These are phyloP conservation scores for Kodamaea leandrae DNA, from an alignment of 805 yeast species.

Conservation along the genomic window DNA sequence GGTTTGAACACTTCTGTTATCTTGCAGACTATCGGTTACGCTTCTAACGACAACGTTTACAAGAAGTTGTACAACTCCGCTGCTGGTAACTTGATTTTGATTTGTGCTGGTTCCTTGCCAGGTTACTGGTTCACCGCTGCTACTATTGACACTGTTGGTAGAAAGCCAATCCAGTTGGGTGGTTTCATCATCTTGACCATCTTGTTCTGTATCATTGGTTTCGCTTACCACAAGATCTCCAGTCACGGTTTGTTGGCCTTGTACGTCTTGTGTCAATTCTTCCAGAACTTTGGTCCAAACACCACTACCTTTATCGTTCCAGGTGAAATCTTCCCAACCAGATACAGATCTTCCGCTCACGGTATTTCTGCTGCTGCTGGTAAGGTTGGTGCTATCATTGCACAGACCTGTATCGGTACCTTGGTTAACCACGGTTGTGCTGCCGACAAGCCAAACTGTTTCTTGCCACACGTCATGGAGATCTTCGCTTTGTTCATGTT, in stretches of 20 bases:
- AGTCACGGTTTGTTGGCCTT: constrained; percentile 67
- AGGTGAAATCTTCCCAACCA: constrained; percentile 90
- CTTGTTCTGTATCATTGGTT: constrained; percentile 78
- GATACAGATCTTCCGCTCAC: constrained; percentile 94
- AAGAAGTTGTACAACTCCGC: constrained; percentile 68
- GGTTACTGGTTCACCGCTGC: constrained; percentile 89
- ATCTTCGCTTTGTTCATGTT: constrained; percentile 91
- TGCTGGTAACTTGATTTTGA: constrained; percentile 88
- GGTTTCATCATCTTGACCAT: constrained; percentile 73
- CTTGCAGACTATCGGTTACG: constrained; percentile 80
- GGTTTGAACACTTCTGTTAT: constrained; percentile 79
- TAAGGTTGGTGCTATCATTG: constrained; percentile 90
- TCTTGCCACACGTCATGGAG: constrained; percentile 90
- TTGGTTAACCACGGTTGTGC: constrained; percentile 77
- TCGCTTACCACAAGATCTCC: constrained; percentile 67
- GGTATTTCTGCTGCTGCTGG: constrained; percentile 93
- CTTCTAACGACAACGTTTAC: constrained; percentile 70
- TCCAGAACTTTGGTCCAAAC: constrained; percentile 92
- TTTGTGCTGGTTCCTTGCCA: constrained; percentile 94
- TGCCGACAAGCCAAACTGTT: constrained; percentile 60
- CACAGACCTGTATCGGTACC: constrained; percentile 85
- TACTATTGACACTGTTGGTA: constrained; percentile 75
- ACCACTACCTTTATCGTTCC: constrained; percentile 88
- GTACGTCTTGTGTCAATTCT: constrained; percentile 79
- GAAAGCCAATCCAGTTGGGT: constrained; percentile 76